A percentile compares a stretch with the other conserved stretches of the same genome.
phyloP scores from a whole-genome alignment of 305 asterid species.

The Fraxinus albicans region DNA sequence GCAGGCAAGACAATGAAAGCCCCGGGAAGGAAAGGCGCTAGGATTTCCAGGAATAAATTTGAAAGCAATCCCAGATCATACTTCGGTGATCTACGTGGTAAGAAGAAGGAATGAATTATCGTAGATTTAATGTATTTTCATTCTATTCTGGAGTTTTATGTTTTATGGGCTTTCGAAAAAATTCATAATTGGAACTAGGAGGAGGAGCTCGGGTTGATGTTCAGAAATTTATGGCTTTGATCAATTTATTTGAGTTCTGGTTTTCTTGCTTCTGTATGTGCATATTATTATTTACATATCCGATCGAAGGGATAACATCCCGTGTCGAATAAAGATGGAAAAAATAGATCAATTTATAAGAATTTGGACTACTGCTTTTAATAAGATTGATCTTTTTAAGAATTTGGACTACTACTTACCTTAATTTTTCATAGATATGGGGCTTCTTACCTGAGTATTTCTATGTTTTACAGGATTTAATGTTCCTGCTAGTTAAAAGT shows the following conservation, averaged over 20 bases:
- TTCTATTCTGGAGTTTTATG: neutral
- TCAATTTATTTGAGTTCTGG: neutral
- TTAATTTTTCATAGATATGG: no score
- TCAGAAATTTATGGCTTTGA: neutral
- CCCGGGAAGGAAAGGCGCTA: neutral
- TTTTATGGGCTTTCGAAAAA: neutral
- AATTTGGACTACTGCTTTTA: no score
- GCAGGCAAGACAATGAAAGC: neutral
- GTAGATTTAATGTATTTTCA: neutral
- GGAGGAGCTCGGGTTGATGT: neutral
- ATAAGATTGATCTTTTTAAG: no score
- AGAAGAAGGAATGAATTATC: neutral
- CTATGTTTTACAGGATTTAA: no score
- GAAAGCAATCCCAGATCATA: neutral
- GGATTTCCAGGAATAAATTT: neutral
- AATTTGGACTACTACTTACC: no score
- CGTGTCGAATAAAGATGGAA: no score
- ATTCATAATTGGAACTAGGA: neutral
- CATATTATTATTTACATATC: no score
- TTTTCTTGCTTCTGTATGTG: neutral
- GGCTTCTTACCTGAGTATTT: no score
- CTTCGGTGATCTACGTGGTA: neutral
- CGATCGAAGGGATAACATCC: no score
- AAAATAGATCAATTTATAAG: no score
- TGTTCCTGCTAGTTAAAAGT: no score